Evolutionary conservation across 805 yeast genomes (phyloP).

Genomic region (Tetrapisispora nanseiensis): DNA sequence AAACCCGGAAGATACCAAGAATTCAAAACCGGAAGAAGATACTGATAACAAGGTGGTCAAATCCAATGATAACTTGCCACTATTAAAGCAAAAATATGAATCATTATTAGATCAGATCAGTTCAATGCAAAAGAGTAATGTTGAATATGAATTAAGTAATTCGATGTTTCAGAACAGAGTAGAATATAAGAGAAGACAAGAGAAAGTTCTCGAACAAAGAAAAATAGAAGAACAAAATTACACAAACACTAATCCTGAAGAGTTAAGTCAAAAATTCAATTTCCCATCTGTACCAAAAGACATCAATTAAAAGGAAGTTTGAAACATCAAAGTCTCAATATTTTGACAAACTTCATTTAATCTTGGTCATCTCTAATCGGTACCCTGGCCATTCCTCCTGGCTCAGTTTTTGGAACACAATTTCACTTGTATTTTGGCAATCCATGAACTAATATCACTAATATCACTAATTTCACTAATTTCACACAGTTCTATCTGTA

Average conservation of each 20-base stretch:
- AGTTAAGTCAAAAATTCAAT: slow-evolving; percentile 12
- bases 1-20: not conserved
- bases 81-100: slow-evolving; percentile 12
- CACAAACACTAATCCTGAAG: slow-evolving; percentile 24
- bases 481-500: no score
- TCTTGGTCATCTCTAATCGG: no score
- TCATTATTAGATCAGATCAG: slow-evolving; percentile 14
- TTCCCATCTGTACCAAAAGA: slow-evolving; percentile 23
- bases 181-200: slow-evolving; percentile 9
- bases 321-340: no score
- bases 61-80: not conserved
- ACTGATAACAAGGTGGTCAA: not conserved
- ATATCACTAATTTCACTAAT: no score
- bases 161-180: slow-evolving; percentile 19
- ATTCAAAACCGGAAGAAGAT: no score
- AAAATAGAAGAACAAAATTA: slow-evolving; percentile 19
- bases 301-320: not conserved
- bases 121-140: slow-evolving; percentile 11
- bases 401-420: no score
- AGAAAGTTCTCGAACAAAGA: slow-evolving; percentile 6
- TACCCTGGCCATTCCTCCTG: no score
- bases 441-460: no score
- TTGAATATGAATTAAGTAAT: slow-evolving; percentile 15
- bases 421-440: no score
- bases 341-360: no score